Conservation (phyloP, 257 asterid genomes). For the Ligustrum vulgare region DNA sequence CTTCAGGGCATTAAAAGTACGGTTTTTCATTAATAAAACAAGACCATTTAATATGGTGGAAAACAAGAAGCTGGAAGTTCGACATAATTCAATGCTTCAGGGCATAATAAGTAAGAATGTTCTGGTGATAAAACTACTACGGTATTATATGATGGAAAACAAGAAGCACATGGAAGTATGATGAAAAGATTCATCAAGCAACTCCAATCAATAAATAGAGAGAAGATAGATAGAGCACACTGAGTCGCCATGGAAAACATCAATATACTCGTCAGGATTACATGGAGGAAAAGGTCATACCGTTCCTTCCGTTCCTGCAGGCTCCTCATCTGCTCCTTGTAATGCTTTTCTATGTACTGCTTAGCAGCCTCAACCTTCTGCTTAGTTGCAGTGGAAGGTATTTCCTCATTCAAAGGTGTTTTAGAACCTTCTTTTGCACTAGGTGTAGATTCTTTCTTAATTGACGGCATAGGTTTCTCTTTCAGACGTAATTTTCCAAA, state of each 20-base stretch:
- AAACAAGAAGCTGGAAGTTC: too few relatives aligned
- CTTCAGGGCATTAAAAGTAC: too few relatives aligned
- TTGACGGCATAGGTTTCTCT: slow-evolving; percentile 68
- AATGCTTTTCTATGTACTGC: slow-evolving; percentile 94
- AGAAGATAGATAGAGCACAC: background rate
- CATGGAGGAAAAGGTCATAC: slow-evolving; percentile 39
- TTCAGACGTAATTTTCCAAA: slow-evolving; percentile 58
- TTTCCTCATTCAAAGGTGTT: slow-evolving; percentile 59
- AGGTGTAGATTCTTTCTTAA: slow-evolving; percentile 57
- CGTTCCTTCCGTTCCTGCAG: slow-evolving; percentile 92
- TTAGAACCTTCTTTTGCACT: slow-evolving; percentile 64
- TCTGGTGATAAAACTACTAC: background rate
- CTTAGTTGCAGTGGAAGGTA: slow-evolving; percentile 90
- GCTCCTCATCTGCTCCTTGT: slow-evolving; percentile 97
- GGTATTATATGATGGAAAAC: slow-evolving; percentile 3
- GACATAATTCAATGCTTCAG: background rate
- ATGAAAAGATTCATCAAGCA: background rate
- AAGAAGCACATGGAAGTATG: slow-evolving; percentile 15
- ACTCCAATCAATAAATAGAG: slow-evolving; percentile 8
- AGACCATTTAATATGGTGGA: too few relatives aligned
- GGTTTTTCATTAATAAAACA: too few relatives aligned
- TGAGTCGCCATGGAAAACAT: background rate
- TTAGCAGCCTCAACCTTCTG: slow-evolving; percentile 97
- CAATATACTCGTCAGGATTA: slow-evolving; percentile 15
- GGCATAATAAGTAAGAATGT: background rate